A percentile compares a stretch with the other conserved stretches of the same genome.
These are phyloP conservation scores for Picea glauca DNA, from an alignment of 75 land plant species.

Conservation along the genomic window DNA sequence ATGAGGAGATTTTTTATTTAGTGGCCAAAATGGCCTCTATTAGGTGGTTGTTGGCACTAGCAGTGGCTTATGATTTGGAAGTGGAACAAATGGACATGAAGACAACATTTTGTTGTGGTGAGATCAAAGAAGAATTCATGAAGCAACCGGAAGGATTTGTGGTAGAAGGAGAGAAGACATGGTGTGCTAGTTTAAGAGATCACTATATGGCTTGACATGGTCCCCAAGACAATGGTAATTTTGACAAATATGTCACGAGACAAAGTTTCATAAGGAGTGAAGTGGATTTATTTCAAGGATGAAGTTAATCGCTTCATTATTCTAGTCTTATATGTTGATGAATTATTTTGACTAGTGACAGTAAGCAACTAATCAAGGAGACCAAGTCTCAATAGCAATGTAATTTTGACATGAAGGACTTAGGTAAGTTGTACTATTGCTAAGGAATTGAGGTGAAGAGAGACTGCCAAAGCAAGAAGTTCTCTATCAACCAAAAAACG, in stretches of 20 bases:
- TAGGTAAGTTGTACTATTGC: not conserved
- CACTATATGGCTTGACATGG: not conserved
- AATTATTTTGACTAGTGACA: too few species aligned
- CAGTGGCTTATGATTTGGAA: not conserved
- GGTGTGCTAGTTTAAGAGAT: not conserved
- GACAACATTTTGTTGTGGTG: too few species aligned
- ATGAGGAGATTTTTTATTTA: not conserved
- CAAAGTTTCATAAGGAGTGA: not conserved
- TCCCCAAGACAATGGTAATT: not conserved
- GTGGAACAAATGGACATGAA: not conserved
- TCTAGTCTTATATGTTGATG: not conserved
- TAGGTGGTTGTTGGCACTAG: not conserved
- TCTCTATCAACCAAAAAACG: not conserved
- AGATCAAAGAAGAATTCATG: not conserved
- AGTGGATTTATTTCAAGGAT: not conserved
- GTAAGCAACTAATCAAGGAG: not conserved
- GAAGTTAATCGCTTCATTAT: not conserved
- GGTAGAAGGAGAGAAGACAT: not conserved
- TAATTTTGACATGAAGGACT: not conserved
- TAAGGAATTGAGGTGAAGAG: not conserved
- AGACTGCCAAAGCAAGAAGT: not conserved
- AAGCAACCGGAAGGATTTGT: not conserved
- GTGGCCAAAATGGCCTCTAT: not conserved
- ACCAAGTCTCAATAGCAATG: not conserved
- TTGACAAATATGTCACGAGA: not conserved